These are phyloP conservation scores for Berkeleyomyces basicola DNA, from an alignment of 2,329 filamentous ascomycete species.

Conservation along the genomic window DNA sequence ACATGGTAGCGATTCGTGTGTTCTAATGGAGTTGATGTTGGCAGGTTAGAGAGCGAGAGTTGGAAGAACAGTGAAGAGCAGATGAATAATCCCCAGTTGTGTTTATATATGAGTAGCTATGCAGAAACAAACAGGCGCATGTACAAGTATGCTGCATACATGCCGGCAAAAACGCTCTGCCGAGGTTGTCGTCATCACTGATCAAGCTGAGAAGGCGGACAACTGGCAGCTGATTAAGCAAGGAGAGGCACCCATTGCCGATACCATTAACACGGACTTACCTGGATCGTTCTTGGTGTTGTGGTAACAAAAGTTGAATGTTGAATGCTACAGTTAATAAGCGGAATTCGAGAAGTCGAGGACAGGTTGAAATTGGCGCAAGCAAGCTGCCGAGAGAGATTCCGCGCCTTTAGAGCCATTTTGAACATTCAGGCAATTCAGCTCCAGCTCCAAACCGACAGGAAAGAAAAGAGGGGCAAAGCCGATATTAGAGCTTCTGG, in stretches of 20 bases:
- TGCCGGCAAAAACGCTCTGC: neutral
- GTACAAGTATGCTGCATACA: neutral
- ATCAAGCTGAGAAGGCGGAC: neutral
- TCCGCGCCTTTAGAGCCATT: neutral
- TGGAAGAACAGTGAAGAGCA: neutral
- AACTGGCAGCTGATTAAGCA: neutral
- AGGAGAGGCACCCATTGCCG: neutral
- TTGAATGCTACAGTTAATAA: neutral
- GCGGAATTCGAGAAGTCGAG: neutral
- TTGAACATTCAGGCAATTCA: neutral
- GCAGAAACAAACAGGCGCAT: neutral
- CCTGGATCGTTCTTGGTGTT: neutral
- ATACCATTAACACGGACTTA: neutral
- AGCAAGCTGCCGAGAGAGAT: neutral
- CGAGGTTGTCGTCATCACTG: neutral
- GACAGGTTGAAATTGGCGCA: neutral
- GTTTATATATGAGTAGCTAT: neutral
- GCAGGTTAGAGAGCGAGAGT: neutral
- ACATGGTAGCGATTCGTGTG: constrained; percentile 30
- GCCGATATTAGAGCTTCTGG: neutral
- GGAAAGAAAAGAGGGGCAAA: neutral
- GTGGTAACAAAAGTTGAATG: neutral
- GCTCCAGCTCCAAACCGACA: neutral
- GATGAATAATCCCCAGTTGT: neutral
- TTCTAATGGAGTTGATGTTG: neutral